Evolutionary conservation across 805 yeast species (phyloP), one percentile per base, ranked within the genome.

Genomic region (Cyberlindnera lachancei): DNA sequence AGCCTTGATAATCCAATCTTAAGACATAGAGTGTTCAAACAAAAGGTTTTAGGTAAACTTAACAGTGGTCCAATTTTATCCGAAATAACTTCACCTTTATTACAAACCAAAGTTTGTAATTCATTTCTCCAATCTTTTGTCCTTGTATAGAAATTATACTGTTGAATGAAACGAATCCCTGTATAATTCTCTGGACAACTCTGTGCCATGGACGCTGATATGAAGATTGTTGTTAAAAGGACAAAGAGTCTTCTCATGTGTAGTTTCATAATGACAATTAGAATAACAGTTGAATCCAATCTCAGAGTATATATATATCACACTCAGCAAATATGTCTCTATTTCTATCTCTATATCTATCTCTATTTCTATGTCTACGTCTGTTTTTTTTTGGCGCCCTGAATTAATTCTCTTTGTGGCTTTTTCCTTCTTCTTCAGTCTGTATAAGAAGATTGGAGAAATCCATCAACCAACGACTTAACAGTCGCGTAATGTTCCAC

Each of bases 401-500:
- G n/a, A n/a, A n/a, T n/a, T n/a, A n/a, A n/a, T n/a, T n/a, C n/a
- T n/a, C n/a, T n/a, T n/a, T n/a, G n/a, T n/a, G n/a, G n/a, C n/a
- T n/a, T n/a, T n/a, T n/a, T n/a, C n/a, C n/a, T 19, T 19, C 21
- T 7, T 8, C 7, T 19, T 19, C 21, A 15, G 10, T n/a, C 15
- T 7, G 15, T 5, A 14, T 25, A 25, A 15, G 28, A 25, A 15
- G 20, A 15, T 6, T 23, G 17, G 5, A 30, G 13, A 23, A 30
- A 30, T 5, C 14, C 23, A 5, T 23, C 35, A 4, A 35, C 23
- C 12, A 23, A 13, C 16, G 27, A 7, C 12, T 32, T 27, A 4
- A 41, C 26, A 14, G 26, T 29, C 6, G 26, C 15, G 23, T 38
- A 32, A 7, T 34, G 33, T n/a, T 28, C 23, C 10, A 31, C 27